A percentile compares a stretch with the other conserved stretches of the same genome.
These are phyloP conservation scores for Amborella trichopoda DNA, from an alignment of 164 flowering plant genomes.

Conservation along the genomic window DNA sequence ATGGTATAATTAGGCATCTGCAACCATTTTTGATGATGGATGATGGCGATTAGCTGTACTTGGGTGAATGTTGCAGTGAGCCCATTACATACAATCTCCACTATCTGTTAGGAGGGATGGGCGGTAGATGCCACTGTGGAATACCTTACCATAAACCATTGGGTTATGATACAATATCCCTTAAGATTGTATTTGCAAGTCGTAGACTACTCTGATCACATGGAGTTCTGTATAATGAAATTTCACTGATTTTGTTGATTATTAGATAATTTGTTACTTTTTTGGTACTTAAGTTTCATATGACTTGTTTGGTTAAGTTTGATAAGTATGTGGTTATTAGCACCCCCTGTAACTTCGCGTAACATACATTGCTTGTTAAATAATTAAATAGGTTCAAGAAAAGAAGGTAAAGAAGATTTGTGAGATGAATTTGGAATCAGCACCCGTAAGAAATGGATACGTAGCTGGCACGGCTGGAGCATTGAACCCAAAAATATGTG, in stretches of 20 bases:
- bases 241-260: neutral
- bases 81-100: too few species aligned
- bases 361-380: slow-evolving; percentile 7
- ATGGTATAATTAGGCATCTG: too few species aligned
- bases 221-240: neutral
- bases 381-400: slow-evolving; percentile 74
- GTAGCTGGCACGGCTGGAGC: slow-evolving; percentile 47
- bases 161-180: too few species aligned
- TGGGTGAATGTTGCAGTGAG: too few species aligned
- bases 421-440: slow-evolving; percentile 78
- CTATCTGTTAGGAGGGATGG: too few species aligned
- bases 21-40: too few species aligned
- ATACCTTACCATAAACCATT: too few species aligned
- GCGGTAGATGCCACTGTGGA: too few species aligned
- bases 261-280: neutral
- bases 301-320: neutral
- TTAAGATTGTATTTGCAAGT: too few species aligned
- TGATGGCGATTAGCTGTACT: too few species aligned
- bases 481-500: slow-evolving; percentile 24
- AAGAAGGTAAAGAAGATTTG: slow-evolving; percentile 85
- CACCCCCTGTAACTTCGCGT: neutral
- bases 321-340: neutral
- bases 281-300: neutral
- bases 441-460: slow-evolving; percentile 59
- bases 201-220: neutral